Percentiles rank a stretch among this genome's conserved stretches.
Conservation (phyloP, 2,329 filamentous ascomycete species). For the Grosmannia huntii region DNA sequence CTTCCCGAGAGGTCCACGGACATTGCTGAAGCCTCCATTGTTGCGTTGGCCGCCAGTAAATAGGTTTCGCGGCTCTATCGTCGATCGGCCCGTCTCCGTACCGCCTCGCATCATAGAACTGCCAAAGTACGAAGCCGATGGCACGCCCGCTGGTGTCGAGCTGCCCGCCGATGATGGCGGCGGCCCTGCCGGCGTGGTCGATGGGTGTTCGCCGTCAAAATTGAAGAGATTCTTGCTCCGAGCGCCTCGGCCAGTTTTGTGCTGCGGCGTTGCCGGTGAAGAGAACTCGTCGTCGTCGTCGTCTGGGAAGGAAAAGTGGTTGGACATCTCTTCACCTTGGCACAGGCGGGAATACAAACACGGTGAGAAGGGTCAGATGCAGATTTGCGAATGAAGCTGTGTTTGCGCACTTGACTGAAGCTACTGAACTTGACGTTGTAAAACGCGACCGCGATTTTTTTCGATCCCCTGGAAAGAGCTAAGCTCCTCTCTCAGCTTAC, state of each 20-base stretch:
- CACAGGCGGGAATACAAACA: not conserved
- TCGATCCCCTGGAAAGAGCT: not conserved
- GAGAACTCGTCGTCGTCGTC: slow-evolving; percentile 11
- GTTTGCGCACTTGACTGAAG: not conserved
- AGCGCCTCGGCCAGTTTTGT: not conserved
- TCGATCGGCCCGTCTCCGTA: slow-evolving; percentile 3
- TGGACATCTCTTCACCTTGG: slow-evolving; percentile 7
- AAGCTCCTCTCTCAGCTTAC: not conserved
- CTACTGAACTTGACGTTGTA: not conserved
- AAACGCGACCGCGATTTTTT: slow-evolving; percentile 4
- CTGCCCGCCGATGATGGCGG: slow-evolving; percentile 39
- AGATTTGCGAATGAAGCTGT: not conserved
- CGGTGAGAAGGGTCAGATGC: not conserved
- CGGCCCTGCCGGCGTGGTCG: slow-evolving; percentile 40
- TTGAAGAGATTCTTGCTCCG: slow-evolving; percentile 20
- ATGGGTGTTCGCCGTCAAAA: slow-evolving; percentile 26
- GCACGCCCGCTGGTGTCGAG: slow-evolving; percentile 44
- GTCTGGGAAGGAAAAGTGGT: slow-evolving; percentile 10
- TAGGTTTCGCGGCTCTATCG: slow-evolving; percentile 6
- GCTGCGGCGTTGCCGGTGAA: slow-evolving; percentile 10
- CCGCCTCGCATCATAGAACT: slow-evolving; percentile 37
- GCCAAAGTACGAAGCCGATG: slow-evolving; percentile 39
- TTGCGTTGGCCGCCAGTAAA: not conserved
- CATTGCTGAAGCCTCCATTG: not conserved
- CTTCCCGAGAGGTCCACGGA: slow-evolving; percentile 29